Conservation (phyloP, 768 basidiomycete genomes). For the Suillus decipiens region DNA sequence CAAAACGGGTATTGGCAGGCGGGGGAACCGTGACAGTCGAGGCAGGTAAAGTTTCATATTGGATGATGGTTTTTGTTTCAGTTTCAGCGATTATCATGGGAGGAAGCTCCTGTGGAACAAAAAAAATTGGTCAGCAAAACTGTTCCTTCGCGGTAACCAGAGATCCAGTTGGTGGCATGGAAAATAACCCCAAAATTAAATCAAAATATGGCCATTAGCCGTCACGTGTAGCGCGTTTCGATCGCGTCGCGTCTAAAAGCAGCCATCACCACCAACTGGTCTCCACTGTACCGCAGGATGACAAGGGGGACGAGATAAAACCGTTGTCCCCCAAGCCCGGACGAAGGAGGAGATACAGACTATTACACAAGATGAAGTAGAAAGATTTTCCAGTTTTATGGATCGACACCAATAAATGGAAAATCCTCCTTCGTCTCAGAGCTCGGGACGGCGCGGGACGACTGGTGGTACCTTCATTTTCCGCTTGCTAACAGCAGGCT, state of each 20-base stretch:
- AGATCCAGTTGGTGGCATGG: constrained; percentile 38
- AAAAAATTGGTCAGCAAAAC: constrained; percentile 39
- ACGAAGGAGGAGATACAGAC: constrained; percentile 86
- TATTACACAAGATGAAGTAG: constrained; percentile 53
- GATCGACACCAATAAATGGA: constrained; percentile 38
- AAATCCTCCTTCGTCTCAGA: constrained; percentile 91
- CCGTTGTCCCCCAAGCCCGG: constrained; percentile 90
- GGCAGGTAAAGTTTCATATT: constrained; percentile 49
- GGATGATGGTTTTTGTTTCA: constrained; percentile 65
- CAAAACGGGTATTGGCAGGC: constrained; percentile 77
- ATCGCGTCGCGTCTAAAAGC: constrained; percentile 36
- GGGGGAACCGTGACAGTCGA: constrained; percentile 71
- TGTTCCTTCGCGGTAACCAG: constrained; percentile 33
- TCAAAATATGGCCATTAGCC: constrained; percentile 35
- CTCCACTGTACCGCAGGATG: constrained; percentile 41
- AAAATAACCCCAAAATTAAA: constrained; percentile 21
- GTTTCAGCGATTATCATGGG: constrained; percentile 46
- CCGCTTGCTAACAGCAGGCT: constrained; percentile 65
- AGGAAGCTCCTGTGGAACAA: constrained; percentile 42
- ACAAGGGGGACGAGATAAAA: constrained; percentile 77
- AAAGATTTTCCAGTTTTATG: constrained; percentile 26
- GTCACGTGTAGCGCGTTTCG: constrained; percentile 26
- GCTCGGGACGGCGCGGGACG: constrained; percentile 85
- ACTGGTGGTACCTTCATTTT: constrained; percentile 91
- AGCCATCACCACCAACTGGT: constrained; percentile 34